A percentile compares a stretch with the other conserved stretches of the same genome.
Conservation (phyloP, 73 alveolate species). For the Paramecium primaurelia region DNA sequence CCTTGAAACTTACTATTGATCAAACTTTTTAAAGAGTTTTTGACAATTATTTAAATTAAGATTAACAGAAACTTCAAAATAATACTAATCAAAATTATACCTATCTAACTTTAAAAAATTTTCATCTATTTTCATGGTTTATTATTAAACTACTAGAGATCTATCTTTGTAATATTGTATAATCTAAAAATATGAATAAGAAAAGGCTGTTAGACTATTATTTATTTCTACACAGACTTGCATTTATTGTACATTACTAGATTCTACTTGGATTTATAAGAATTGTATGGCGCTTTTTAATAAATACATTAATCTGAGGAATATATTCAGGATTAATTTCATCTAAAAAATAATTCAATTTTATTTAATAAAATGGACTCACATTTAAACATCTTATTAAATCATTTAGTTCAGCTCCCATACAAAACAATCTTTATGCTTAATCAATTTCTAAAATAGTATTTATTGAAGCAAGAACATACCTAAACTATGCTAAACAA, state of each 20-base stretch:
- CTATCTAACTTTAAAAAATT: background rate
- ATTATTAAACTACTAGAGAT: background rate
- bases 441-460: background rate
- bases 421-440: background rate
- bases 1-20: background rate
- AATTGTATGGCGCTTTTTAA: background rate
- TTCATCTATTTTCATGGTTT: background rate
- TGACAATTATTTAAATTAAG: background rate
- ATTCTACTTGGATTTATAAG: background rate
- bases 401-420: background rate
- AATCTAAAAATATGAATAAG: background rate
- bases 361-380: background rate
- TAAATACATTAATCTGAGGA: background rate
- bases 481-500: background rate
- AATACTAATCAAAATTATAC: background rate
- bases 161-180: background rate
- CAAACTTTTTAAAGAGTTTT: background rate
- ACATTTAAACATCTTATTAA: background rate
- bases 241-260: background rate
- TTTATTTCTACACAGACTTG: background rate
- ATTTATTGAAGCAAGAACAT: background rate
- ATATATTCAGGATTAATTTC: background rate
- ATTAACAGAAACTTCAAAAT: background rate
- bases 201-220: background rate
- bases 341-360: background rate